These are phyloP conservation scores for Macadamia integrifolia DNA, from an alignment of 164 flowering plant genomes.

Conservation along the genomic window DNA sequence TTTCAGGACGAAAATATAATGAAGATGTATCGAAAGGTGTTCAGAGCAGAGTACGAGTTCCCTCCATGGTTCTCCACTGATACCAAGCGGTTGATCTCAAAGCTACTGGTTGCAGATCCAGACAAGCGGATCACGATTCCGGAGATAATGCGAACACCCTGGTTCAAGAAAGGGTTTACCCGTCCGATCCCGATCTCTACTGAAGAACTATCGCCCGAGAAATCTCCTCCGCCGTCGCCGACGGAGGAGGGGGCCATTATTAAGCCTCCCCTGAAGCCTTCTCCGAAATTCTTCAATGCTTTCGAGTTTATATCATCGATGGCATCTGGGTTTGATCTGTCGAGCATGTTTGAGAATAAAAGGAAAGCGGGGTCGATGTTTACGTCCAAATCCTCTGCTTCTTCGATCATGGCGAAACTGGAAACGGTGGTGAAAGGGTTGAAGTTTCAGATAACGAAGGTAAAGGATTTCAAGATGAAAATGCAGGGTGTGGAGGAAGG, in stretches of 20 bases:
- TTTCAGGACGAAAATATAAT: conserved; percentile 69
- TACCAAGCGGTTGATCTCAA: conserved; percentile 39
- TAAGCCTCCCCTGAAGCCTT: neutral
- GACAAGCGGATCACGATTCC: conserved; percentile 41
- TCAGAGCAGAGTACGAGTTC: conserved; percentile 42
- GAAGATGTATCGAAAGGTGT: conserved; percentile 59
- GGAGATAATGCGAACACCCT: conserved; percentile 39
- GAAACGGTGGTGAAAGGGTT: conserved; percentile 48
- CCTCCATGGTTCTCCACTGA: conserved; percentile 75
- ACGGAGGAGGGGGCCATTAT: neutral
- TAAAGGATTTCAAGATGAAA: conserved; percentile 53
- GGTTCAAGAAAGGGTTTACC: conserved; percentile 50
- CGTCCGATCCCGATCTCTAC: conserved; percentile 20
- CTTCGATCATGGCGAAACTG: conserved; percentile 46
- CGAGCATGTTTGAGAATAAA: conserved; percentile 56
- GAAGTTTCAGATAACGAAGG: conserved; percentile 32
- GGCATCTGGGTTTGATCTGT: conserved; percentile 81
- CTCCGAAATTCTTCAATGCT: conserved; percentile 65
- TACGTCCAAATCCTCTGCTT: conserved; percentile 54
- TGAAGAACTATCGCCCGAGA: conserved; percentile 2
- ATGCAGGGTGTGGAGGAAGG: conserved; percentile 55
- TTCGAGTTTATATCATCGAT: conserved; percentile 76
- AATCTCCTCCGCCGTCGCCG: neutral
- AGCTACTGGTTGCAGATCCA: conserved; percentile 55
- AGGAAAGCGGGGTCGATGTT: conserved; percentile 46